Base-by-base conservation (phyloP, 179 eudicot species). In the Beta lomatogona region DNA sequence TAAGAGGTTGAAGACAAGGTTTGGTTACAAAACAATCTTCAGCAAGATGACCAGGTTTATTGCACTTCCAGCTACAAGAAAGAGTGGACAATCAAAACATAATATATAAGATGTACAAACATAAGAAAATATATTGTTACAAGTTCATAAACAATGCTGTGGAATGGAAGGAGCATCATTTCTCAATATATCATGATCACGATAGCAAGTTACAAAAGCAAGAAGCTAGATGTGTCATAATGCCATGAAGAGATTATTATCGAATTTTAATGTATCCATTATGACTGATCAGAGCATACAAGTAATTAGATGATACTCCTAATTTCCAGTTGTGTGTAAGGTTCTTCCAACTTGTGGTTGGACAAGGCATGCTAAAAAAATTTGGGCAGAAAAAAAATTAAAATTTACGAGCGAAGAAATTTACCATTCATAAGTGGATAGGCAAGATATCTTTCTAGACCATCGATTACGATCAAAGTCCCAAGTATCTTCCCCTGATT, bases 21-120 rank as follows among this genome's bases (percentile, higher is more conserved):
- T 86, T 83, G 74, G 78, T 57, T 59, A 82, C 86, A 81, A 91
- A 82, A 87, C 98, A 94, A 82, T 94, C 98, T 83, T 89, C 87
- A 79, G 98, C 86, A 73, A 94, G 94, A 88, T 94, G 98, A 76
- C 98, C 97, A 79, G 98, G 94, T 81, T 81, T 92, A 78, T 89
- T 87, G 84, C 97, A 94, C 86, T 94, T 94, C 94, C 93, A 92
- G 80, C 98, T 94, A 50, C 21, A 55, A 54, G 8, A 53, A 55
- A 14, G 16, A 77, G 66, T 63, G 14, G 75, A 79, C 12, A 73
- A 66, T 12, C 44, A 52, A 73, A 68, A 58, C 63, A 77, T 8
- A 13, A 69, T n/a, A 59, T 3, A 57, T 52, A 65, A 71, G 13
- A 50, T 55, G 12, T 12, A 52, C 46, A 68, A 66, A 45, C 58